A percentile compares a stretch with the other conserved stretches of the same genome.
Conservation (phyloP, 2,329 filamentous ascomycete genomes). For the Huntiella decipiens region DNA sequence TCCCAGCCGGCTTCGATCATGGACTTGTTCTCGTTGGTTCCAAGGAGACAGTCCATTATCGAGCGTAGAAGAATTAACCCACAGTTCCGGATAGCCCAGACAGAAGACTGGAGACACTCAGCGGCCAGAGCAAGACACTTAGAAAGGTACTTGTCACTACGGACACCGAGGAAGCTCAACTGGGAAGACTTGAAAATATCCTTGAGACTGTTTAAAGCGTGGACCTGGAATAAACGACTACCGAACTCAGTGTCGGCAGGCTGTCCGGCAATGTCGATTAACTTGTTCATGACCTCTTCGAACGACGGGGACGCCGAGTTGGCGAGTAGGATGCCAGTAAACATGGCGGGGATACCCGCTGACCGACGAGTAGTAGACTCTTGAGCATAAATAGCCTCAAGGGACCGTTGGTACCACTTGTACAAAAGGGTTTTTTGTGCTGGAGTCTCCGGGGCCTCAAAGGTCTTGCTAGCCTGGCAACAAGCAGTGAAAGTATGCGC, state of each 20-base stretch:
- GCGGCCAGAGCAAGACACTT: conserved; percentile 63
- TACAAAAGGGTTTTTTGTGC: conserved; percentile 30
- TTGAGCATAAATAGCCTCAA: conserved; percentile 54
- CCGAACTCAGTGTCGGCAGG: conserved; percentile 37
- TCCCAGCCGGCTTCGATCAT: conserved; percentile 44
- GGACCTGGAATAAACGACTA: conserved; percentile 67
- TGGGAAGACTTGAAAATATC: conserved; percentile 76
- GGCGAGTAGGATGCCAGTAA: conserved; percentile 61
- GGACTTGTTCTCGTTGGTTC: conserved; percentile 52
- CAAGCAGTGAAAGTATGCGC: conserved; percentile 71
- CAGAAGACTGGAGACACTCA: conserved; percentile 55
- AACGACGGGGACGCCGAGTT: conserved; percentile 41
- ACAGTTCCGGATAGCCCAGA: conserved; percentile 94
- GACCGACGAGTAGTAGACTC: conserved; percentile 74
- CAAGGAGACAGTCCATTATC: conserved; percentile 60
- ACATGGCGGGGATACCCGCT: conserved; percentile 73
- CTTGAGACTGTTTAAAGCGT: conserved; percentile 84
- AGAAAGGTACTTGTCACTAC: conserved; percentile 56
- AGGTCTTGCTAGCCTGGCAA: conserved; percentile 44
- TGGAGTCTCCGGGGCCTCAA: conserved; percentile 16
- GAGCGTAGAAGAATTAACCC: conserved; percentile 76
- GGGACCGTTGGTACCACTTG: conserved; percentile 54
- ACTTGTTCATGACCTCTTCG: conserved; percentile 40
- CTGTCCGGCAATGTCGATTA: conserved; percentile 38
- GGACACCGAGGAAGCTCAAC: conserved; percentile 50